Base-by-base conservation (phyloP, 2,329 filamentous ascomycete genomes). In the Ascosphaera acerosa region DNA sequence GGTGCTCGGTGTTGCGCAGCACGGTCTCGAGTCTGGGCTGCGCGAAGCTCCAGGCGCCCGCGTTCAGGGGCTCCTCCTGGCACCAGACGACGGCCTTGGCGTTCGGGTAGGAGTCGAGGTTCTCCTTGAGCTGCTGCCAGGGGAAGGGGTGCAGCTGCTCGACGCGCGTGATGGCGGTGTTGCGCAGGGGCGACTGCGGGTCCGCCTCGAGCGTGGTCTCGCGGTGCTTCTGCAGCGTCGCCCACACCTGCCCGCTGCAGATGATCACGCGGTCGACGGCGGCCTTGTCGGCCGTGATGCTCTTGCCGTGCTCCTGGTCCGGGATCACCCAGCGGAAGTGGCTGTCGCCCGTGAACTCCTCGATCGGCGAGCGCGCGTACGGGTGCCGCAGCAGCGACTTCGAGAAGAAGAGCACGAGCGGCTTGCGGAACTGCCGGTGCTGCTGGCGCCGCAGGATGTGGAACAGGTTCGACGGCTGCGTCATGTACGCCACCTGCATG, bases 91-190 rank as follows among this genome's bases (percentile, higher is more conserved):
- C 81, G 40, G 81, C 84, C 66, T 92, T 78, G 44, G 84, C 84
- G 54, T 97, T 97, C 50, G 82, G 80, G 62, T 97, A 97, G 54
- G 62, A 70, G 61, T 97, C 84, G 33, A 97, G 66, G 61, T 94
- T 94, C 54, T 94, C 84, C 62, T 76, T 78, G 33, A 97, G 69
- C 55, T 87, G 81, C 44, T 82, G 72, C 84, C 87, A 97, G 32
- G 87, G 87, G 77, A 97, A 97, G 46, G 87, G 87, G 61, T 97
- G 82, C 37, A 97, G 68, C 59, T 97, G 87, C 61, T 97, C 87
- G 42, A 97, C 70, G 49, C 87, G 81, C 15, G 82, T 92, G 51
- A 97, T 74, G 47, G 84, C 87, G 14, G 84, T 76, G 50, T 92
- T 74, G 54, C 81, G 80, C 50, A 91, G 67, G 40, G 76, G 72